Base-by-base conservation (phyloP, 306 rosid genomes). In the Vigna angularis region DNA sequence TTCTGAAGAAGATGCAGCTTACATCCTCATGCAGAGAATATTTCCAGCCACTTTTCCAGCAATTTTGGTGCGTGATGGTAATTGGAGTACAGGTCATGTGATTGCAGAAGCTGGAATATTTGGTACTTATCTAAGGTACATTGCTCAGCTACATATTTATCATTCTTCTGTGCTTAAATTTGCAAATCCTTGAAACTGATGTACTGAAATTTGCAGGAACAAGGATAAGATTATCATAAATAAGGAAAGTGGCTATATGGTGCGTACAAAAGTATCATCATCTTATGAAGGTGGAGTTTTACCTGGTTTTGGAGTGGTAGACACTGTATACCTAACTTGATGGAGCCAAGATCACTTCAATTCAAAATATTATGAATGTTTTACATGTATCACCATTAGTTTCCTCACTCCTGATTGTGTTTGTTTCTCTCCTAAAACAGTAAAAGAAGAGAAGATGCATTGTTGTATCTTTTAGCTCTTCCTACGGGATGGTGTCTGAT, bases 271-370 rank as follows among this genome's bases (percentile, higher is more conserved):
- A 88, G 26, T 82, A 79, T 80, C 99, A 7, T 93, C 99, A 55
- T 93, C 99, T 7, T 85, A 96, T 81, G 99, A 96, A 90, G 98
- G 99, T 66, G 98, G 99, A 22, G 96, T 96, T 74, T 38, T 18
- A 97, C 93, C 98, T 68, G 98, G 99, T 79, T 95, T 91, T 85
- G 98, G 94, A 7, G 99, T 96, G 32, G 59, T 96, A 56, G 98
- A 96, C 76, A 87, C 96, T 78, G 47, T 93, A 53, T 92, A 91
- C 88, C 84, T 95, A 49, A 85, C 86, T 42, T 87, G 83, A 90
- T 2, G 63, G 75, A 42, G 59, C 63, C 44, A 11, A 42, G 16
- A 55, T 74, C 50, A 45, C 5, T 13, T 61, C 76, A 49, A 56
- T 66, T 36, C 30, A 56, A 55, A 69, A 64, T 53, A 49, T 28